Evolutionary conservation across 331 rosid genomes (phyloP).

Genomic region (Malus hybrid): DNA sequence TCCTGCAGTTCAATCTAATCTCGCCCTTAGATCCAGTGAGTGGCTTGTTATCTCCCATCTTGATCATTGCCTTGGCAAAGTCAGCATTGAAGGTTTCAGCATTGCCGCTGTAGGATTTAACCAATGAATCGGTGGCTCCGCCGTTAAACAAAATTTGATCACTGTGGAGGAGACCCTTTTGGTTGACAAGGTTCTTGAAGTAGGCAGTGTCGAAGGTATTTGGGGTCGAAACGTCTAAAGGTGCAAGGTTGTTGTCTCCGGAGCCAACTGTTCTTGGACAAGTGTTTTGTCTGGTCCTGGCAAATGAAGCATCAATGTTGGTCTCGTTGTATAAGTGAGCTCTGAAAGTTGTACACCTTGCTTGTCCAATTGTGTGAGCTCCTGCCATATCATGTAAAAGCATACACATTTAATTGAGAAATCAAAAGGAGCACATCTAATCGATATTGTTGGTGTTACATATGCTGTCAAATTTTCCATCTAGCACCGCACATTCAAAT

Average conservation of each 20-base stretch:
- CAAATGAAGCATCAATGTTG: slow-evolving; percentile 52
- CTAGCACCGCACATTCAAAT: no score
- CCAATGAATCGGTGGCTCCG: slow-evolving; percentile 64
- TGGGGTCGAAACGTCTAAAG: slow-evolving; percentile 43
- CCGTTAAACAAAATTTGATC: slow-evolving; percentile 59
- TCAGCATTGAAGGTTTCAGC: slow-evolving; percentile 32
- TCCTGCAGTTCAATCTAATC: slow-evolving; percentile 62
- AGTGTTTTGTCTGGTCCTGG: slow-evolving; percentile 24
- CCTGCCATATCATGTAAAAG: slow-evolving; percentile 23
- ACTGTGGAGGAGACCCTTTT: slow-evolving; percentile 63
- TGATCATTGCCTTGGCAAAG: slow-evolving; percentile 56
- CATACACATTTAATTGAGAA: no score
- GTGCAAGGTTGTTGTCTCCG: slow-evolving; percentile 49
- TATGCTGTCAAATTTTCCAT: no score
- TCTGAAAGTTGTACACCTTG: slow-evolving; percentile 50
- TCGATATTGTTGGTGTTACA: no score
- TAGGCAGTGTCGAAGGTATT: slow-evolving; percentile 50
- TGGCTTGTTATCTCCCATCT: slow-evolving; percentile 69
- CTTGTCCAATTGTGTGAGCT: slow-evolving; percentile 67
- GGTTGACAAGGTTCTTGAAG: slow-evolving; percentile 49
- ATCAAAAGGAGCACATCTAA: no score
- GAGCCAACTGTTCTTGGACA: slow-evolving; percentile 40
- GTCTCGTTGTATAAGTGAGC: slow-evolving; percentile 40
- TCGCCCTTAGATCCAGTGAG: slow-evolving; percentile 67
- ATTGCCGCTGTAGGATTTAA: slow-evolving; percentile 32